Base-by-base conservation (phyloP, 2,329 filamentous ascomycete species). In the Ilyonectria sp. region DNA sequence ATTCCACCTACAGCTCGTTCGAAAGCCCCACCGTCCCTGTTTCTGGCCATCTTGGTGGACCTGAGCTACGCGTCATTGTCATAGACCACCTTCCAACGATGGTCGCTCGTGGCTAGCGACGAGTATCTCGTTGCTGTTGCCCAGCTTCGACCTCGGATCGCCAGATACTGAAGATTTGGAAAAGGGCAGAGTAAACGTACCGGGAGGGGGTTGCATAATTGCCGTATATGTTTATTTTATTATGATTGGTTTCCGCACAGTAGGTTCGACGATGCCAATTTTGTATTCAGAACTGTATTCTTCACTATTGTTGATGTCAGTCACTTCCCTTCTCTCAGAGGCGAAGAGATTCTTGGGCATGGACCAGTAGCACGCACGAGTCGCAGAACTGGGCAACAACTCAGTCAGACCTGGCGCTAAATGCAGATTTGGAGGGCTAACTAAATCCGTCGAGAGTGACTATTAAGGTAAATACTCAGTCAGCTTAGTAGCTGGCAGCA, bases 51-150 rank as follows among this genome's bases (percentile, higher is more conserved):
- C n/a, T n/a, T 81, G 77, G 83, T 59, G 82, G 83, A 61, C 88
- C 90, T 0, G 86, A 87, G 7, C 82, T 97, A 65, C 91, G 88
- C 55, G 93, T 97, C 73, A 97, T 97, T 81, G 92, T 90, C 79
- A 95, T 96, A 77, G 93, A 96, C 80, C 93, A 95, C 79, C 86
- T 96, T 61, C 93, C 93, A 5, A 92, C 90, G 60, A 87, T 97
- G 70, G 86, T 98, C 43, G 93, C 95, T 1, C 87, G 95, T 63
- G 95, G 91, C 94, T 33, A 94, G 90, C 49, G 94, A 97, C 82
- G 91, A 91, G 19, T 97, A 97, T 84, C 80, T 84, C 87, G 53
- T 91, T 92, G 58, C 84, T 97, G 70, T 83, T 96, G 75, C 93
- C 94, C 9, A 92, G 90, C 76, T 83, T 97, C 73, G 69, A 87